Evolutionary conservation across 164 flowering plant species (phyloP).

Genomic region (Houttuynia cordata): DNA sequence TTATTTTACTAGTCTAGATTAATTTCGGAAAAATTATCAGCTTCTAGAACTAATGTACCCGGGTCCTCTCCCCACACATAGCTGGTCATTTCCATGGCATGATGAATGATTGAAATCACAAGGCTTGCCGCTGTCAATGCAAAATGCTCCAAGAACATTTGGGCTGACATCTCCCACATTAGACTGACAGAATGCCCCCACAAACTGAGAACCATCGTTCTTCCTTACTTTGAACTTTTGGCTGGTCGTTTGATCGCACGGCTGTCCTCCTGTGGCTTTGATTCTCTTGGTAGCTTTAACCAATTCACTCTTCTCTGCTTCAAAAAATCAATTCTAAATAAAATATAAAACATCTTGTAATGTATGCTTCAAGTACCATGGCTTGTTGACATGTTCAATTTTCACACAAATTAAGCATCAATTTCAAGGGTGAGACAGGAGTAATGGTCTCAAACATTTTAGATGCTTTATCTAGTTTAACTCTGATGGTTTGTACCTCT

Average conservation of each 20-base stretch:
- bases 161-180: slow-evolving; percentile 65
- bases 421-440: too few relatives aligned
- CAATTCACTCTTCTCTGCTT: slow-evolving; percentile 9
- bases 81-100: slow-evolving; percentile 35
- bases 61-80: slow-evolving; percentile 57
- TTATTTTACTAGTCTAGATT: too few relatives aligned
- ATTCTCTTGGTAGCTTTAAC: slow-evolving; percentile 17
- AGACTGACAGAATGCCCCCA: slow-evolving; percentile 62
- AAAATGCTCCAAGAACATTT: slow-evolving; percentile 56
- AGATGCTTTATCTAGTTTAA: too few relatives aligned
- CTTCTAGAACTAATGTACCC: slow-evolving; percentile 22
- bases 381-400: too few relatives aligned
- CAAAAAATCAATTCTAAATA: not conserved
- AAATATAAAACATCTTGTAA: not conserved
- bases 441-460: too few relatives aligned
- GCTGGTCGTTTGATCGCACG: slow-evolving; percentile 25
- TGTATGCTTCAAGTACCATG: too few relatives aligned
- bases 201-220: slow-evolving; percentile 28
- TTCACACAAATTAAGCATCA: too few relatives aligned
- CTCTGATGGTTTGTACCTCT: not conserved
- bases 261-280: slow-evolving; percentile 35
- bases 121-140: slow-evolving; percentile 35
- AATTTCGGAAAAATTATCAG: not conserved
- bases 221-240: slow-evolving; percentile 35
- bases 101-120: slow-evolving; percentile 58